Conservation (phyloP, 768 basidiomycete species). For the Termitomyces sp. region DNA sequence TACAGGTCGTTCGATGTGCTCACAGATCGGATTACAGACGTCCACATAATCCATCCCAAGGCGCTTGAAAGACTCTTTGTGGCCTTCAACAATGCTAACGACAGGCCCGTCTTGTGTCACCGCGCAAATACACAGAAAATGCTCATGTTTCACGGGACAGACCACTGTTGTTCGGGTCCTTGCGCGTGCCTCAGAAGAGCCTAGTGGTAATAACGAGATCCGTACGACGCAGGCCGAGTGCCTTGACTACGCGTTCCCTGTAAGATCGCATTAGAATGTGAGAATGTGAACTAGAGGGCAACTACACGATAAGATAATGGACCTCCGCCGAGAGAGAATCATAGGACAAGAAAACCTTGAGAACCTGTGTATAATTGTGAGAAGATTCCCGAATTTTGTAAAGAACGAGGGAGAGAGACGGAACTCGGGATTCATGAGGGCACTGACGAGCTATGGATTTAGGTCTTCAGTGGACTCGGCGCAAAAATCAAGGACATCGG, state of each 20-base stretch:
- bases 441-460: no score
- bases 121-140: not conserved
- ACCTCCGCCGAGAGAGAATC: no score
- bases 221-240: slow-evolving; percentile 59
- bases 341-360: no score
- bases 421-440: no score
- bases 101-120: not conserved
- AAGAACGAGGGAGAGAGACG: no score
- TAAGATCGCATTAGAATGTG: not conserved
- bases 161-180: slow-evolving; percentile 53
- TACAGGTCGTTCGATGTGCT: no score
- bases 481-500: no score
- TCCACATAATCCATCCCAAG: slow-evolving; percentile 75
- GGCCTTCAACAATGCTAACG: slow-evolving; percentile 67
- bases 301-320: no score
- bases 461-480: no score
- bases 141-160: slow-evolving; percentile 57
- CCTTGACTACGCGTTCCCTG: slow-evolving; percentile 70
- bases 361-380: no score
- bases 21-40: slow-evolving; percentile 17
- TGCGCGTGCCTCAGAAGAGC: slow-evolving; percentile 66
- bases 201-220: slow-evolving; percentile 79
- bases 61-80: slow-evolving; percentile 58
- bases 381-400: no score
- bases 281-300: not conserved